A percentile compares a stretch with the other conserved stretches of the same genome.
Evolutionary conservation across 495 filamentous ascomycete genomes (phyloP).

Genomic region (Durotheca rogersii): DNA sequence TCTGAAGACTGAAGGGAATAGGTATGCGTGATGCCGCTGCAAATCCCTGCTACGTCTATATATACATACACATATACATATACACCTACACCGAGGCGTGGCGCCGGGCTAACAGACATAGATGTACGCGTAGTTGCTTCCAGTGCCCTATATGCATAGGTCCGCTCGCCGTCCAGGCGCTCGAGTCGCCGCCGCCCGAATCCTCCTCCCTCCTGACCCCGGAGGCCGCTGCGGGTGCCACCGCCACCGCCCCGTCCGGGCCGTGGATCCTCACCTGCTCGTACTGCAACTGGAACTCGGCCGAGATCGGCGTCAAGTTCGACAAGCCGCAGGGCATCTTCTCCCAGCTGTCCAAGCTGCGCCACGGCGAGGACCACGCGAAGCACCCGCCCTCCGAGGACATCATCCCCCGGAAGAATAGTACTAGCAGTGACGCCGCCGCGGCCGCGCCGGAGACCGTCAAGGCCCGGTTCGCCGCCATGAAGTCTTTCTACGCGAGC

Average conservation of each 20-base stretch:
- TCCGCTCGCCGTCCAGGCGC: slow-evolving; percentile 68
- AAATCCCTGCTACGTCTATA: no score
- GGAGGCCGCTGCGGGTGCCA: slow-evolving; percentile 38
- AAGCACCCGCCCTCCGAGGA: slow-evolving; percentile 39
- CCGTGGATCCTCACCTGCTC: slow-evolving; percentile 80
- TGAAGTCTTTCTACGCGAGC: slow-evolving; percentile 70
- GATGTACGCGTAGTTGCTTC: slow-evolving; percentile 92
- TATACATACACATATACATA: no score
- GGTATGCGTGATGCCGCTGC: slow-evolving; percentile 65
- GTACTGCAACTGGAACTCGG: slow-evolving; percentile 89
- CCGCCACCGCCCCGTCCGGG: slow-evolving; percentile 42
- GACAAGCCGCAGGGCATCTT: slow-evolving; percentile 84
- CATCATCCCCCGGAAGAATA: slow-evolving; percentile 17
- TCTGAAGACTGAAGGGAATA: slow-evolving; percentile 87
- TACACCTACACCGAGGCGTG: slow-evolving; percentile 1
- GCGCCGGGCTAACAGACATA: slow-evolving; percentile 36
- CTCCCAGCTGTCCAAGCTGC: slow-evolving; percentile 67
- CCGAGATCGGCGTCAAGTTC: slow-evolving; percentile 87
- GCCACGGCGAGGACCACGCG: slow-evolving; percentile 54
- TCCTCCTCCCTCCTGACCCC: slow-evolving; percentile 44
- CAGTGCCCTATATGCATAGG: slow-evolving; percentile 89
- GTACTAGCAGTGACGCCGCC: no score
- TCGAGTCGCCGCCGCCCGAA: slow-evolving; percentile 55
- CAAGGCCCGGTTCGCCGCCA: slow-evolving; percentile 53
- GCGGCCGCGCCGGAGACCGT: slow-evolving; percentile 23